These are phyloP conservation scores for Selenicereus undatus DNA, from an alignment of 148 eudicot genomes.

Conservation along the genomic window DNA sequence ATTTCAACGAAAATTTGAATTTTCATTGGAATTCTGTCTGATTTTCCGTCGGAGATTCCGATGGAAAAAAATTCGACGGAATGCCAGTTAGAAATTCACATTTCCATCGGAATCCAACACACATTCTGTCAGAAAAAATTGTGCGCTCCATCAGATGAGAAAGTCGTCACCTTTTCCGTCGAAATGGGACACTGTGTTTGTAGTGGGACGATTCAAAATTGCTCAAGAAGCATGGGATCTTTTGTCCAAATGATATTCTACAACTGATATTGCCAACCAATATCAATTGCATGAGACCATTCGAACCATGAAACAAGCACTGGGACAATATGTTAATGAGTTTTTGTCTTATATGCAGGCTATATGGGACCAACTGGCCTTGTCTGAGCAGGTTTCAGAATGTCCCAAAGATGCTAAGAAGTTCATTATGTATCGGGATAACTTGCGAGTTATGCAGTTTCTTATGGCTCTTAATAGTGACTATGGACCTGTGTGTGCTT, in stretches of 20 bases:
- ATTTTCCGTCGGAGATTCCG: no score
- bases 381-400: neutral
- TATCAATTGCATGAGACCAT: slow-evolving; percentile 10
- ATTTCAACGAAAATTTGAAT: no score
- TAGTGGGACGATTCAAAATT: slow-evolving; percentile 11
- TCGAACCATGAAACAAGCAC: neutral
- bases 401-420: neutral
- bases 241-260: neutral
- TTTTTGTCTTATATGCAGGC: slow-evolving; percentile 5
- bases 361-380: slow-evolving; percentile 13
- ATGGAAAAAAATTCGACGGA: no score
- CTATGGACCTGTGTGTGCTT: neutral
- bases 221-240: slow-evolving; percentile 14
- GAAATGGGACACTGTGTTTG: no score
- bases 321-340: slow-evolving; percentile 13
- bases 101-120: no score
- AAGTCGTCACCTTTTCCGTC: no score
- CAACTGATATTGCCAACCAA: slow-evolving; percentile 11
- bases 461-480: no score
- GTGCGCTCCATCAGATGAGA: no score
- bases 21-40: no score
- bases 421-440: neutral
- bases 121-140: no score
- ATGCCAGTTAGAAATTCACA: no score
- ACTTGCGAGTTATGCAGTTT: no score